phyloP scores from a whole-genome alignment of 2,329 filamentous ascomycete species.

The Phyllosticta paracitricarpa region DNA sequence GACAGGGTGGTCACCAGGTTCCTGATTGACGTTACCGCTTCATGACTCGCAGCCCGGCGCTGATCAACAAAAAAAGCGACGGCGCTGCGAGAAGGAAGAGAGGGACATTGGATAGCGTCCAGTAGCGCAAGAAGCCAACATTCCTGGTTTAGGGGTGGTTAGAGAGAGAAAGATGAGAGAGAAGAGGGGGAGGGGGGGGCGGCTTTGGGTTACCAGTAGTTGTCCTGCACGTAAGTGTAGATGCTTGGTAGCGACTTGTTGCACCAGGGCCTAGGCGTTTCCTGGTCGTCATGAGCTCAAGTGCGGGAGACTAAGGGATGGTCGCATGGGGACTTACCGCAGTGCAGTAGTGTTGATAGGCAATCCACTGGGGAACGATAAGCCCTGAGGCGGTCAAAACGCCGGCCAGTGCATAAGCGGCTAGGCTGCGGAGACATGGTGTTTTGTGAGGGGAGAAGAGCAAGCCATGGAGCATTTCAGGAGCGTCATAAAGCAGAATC shows the following conservation, averaged over 20 bases:
- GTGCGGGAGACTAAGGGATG: not conserved
- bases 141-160: constrained; percentile 50
- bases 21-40: not conserved
- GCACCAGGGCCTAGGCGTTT: constrained; percentile 60
- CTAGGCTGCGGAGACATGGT: not conserved
- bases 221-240: constrained; percentile 76
- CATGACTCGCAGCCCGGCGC: constrained; percentile 1
- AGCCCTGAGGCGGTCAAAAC: constrained; percentile 57
- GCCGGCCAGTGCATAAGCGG: constrained; percentile 48
- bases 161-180: not conserved
- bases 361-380: constrained; percentile 60
- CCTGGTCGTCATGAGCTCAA: constrained; percentile 8
- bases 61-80: constrained; percentile 57
- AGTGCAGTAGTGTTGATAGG: constrained; percentile 56
- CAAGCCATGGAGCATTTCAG: constrained; percentile 1
- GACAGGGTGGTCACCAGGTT: not conserved
- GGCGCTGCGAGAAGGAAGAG: constrained; percentile 78
- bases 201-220: constrained; percentile 66
- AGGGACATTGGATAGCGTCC: constrained; percentile 76
- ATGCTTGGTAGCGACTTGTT: constrained; percentile 65
- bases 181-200: not conserved
- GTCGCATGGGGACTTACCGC: not conserved
- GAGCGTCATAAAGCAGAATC: constrained; percentile 51
- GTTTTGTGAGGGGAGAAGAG: not conserved
- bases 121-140: constrained; percentile 79